These are phyloP conservation scores for Pichia sp. DNA, from an alignment of 1,139 yeast species.

Conservation along the genomic window DNA sequence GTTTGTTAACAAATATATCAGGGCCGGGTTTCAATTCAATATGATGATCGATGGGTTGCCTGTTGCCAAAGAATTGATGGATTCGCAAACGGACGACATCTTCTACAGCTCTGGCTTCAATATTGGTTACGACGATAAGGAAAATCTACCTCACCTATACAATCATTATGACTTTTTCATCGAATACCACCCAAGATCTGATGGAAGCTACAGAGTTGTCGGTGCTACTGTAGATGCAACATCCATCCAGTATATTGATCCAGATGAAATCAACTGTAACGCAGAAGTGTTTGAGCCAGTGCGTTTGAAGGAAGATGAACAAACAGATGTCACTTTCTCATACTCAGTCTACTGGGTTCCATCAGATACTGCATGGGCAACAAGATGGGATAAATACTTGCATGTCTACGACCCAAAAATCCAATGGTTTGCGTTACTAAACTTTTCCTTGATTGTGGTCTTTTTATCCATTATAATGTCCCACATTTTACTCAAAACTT, in stretches of 20 bases:
- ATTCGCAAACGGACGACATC: constrained; percentile 50
- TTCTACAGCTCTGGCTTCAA: constrained; percentile 81
- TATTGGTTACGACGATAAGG: constrained; percentile 59
- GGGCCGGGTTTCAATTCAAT: constrained; percentile 80
- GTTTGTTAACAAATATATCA: constrained; percentile 72
- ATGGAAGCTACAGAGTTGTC: constrained; percentile 74
- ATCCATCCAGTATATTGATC: constrained; percentile 49
- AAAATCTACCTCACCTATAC: constrained; percentile 46
- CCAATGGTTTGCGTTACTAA: constrained; percentile 91
- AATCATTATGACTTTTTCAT: constrained; percentile 77
- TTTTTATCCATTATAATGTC: constrained; percentile 75
- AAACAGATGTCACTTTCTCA: constrained; percentile 49
- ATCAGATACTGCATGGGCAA: constrained; percentile 87
- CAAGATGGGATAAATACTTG: constrained; percentile 96
- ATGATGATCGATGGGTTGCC: constrained; percentile 97
- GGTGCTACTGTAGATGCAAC: constrained; percentile 77
- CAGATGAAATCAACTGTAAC: constrained; percentile 38
- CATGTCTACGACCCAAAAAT: constrained; percentile 89
- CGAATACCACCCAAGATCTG: constrained; percentile 78
- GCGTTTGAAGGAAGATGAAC: constrained; percentile 36
- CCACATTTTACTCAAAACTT: constrained; percentile 73
- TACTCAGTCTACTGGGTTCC: constrained; percentile 63
- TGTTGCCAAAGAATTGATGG: constrained; percentile 63
- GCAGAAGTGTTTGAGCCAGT: constrained; percentile 38
- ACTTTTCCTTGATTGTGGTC: constrained; percentile 76